These are phyloP conservation scores for Fusarium sp. DNA, from an alignment of 2,329 filamentous ascomycete species.

Conservation along the genomic window DNA sequence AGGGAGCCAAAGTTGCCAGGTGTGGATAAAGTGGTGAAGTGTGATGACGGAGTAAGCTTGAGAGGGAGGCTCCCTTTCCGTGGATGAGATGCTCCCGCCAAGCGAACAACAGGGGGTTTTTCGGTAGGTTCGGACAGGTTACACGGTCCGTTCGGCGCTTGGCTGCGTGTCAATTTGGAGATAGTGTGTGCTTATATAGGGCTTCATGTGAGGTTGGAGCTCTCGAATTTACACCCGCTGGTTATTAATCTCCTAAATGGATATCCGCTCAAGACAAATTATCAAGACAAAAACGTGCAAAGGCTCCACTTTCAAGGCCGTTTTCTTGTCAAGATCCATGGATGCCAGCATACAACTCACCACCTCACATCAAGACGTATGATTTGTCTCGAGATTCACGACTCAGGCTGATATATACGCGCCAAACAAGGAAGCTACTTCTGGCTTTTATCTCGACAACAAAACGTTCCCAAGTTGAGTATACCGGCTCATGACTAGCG, in stretches of 20 bases:
- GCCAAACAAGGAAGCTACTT: neutral
- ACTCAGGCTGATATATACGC: neutral
- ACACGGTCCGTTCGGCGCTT: constrained; percentile 35
- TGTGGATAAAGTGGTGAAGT: constrained; percentile 23
- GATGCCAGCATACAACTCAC: constrained; percentile 30
- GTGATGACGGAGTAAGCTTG: constrained; percentile 34
- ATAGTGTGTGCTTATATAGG: constrained; percentile 16
- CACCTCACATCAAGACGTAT: constrained; percentile 35
- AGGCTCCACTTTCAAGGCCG: constrained; percentile 39
- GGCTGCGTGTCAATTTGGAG: constrained; percentile 18
- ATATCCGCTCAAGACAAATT: constrained; percentile 41
- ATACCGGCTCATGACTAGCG: constrained; percentile 11
- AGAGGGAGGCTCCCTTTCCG: constrained; percentile 4
- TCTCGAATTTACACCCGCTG: constrained; percentile 26
- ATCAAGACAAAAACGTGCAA: constrained; percentile 37
- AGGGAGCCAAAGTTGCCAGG: constrained; percentile 18
- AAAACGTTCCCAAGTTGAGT: constrained; percentile 6
- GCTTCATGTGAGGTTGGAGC: neutral
- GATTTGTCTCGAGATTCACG: constrained; percentile 30
- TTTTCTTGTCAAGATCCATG: constrained; percentile 23
- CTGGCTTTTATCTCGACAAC: constrained; percentile 3
- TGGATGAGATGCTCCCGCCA: constrained; percentile 36
- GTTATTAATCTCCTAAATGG: constrained; percentile 29
- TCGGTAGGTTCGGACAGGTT: constrained; percentile 44
- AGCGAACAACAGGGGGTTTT: constrained; percentile 36